Evolutionary conservation across 2,329 filamentous ascomycete species (phyloP).

Genomic region (Conoideocrella luteorostrata): DNA sequence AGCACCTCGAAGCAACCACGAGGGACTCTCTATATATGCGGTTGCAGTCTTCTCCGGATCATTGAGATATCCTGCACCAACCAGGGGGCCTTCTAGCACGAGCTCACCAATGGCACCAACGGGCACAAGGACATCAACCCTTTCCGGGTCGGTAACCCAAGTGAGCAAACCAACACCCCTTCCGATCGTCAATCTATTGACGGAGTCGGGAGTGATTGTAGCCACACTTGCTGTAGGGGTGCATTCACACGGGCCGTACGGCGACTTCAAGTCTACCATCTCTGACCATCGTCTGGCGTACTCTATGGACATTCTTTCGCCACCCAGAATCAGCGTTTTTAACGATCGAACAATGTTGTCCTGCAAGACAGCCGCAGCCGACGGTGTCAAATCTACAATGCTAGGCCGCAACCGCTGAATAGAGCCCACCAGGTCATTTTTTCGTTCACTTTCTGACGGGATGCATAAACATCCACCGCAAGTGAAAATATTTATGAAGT

Average conservation of each 20-base stretch:
- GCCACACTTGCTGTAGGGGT: too few relatives aligned
- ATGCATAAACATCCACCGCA: conserved; percentile 10
- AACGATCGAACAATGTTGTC: too few relatives aligned
- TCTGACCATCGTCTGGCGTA: conserved; percentile 1
- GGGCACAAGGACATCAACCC: neutral
- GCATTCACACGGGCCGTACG: neutral
- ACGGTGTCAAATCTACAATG: conserved; percentile 1
- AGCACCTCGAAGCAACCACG: conserved; percentile 12
- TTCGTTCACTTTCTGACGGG: conserved; percentile 8
- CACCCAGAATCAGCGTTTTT: neutral
- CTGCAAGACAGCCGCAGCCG: too few relatives aligned
- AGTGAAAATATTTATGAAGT: conserved; percentile 9
- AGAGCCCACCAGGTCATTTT: conserved; percentile 2
- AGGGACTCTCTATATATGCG: conserved; percentile 19
- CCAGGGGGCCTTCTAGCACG: conserved; percentile 35
- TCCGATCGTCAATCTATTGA: neutral
- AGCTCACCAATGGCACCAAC: conserved; percentile 23
- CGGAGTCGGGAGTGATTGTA: too few relatives aligned
- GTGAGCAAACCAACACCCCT: too few relatives aligned
- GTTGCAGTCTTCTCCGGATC: conserved; percentile 23
- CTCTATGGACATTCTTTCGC: conserved; percentile 7
- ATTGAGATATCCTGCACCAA: conserved; percentile 45
- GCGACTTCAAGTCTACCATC: neutral
- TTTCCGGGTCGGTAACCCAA: neutral
- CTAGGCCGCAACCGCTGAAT: conserved; percentile 3